A percentile compares a stretch with the other conserved stretches of the same genome.
These are phyloP conservation scores for Fraxinus xanthoxyloides DNA, from an alignment of 305 asterid species.

Conservation along the genomic window DNA sequence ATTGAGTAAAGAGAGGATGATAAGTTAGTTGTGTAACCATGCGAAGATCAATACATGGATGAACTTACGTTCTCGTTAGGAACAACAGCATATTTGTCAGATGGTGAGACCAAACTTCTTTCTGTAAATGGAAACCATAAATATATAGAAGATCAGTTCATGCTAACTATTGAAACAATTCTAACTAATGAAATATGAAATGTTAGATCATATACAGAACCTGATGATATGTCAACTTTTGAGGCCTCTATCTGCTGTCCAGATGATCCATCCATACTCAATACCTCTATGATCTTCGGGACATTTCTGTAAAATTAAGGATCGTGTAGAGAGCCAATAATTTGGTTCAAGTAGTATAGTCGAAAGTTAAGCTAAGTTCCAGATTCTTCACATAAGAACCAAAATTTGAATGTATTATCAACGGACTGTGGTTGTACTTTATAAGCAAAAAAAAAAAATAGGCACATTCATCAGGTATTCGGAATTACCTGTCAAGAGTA, in stretches of 20 bases:
- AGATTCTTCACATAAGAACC: not conserved
- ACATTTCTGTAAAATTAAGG: conserved; percentile 43
- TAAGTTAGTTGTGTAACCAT: not conserved
- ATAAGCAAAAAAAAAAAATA: not conserved
- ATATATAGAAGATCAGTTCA: not conserved
- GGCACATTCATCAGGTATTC: not conserved
- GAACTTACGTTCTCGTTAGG: conserved; percentile 45
- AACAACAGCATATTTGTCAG: not conserved
- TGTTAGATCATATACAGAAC: conserved; percentile 29
- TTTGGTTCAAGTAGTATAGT: not conserved
- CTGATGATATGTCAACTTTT: conserved; percentile 58
- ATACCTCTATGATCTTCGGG: conserved; percentile 77
- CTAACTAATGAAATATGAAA: not conserved
- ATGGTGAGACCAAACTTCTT: conserved; percentile 39
- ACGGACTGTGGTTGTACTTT: not conserved
- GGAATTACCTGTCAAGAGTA: conserved; percentile 64
- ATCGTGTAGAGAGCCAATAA: no score
- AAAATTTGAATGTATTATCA: not conserved
- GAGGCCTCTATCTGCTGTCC: conserved; percentile 76
- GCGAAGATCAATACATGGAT: not conserved
- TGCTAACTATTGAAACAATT: not conserved
- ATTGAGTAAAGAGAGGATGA: not conserved
- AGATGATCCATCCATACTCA: conserved; percentile 77
- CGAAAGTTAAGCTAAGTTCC: not conserved
- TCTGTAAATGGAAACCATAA: conserved; percentile 38